Base-by-base conservation (phyloP, 1,284 basidiomycete genomes). In the Coniferiporia sulphurascens region DNA sequence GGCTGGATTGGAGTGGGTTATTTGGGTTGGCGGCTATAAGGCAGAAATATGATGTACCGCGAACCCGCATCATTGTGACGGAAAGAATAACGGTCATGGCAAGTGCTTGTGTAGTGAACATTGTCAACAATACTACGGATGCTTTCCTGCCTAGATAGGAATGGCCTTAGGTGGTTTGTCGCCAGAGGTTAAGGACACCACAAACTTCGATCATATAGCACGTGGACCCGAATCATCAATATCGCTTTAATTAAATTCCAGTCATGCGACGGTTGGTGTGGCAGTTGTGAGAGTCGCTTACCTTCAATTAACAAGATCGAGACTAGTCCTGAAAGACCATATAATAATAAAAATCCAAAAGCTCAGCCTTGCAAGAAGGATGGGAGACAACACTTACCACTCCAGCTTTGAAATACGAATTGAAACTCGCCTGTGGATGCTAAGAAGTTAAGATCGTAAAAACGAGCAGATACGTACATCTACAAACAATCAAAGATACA, bases 321-420 rank as follows among this genome's bases (percentile, higher is more conserved):
- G 9, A 52, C 15, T 35, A 9, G 21, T 41, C 51, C 51, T 52
- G 19, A 10, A 41, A 41, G 38, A 12, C 9, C 38, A 2, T 2
- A 3, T 2, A 8, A 15, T 13, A 22, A 19, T n/a, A 38, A 43
- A 15, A 9, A 12, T 13, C 17, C 27, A 19, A 5, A 44, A 8
- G 19, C 21, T 1, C 44, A n/a, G 41, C n/a, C 1, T 19, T 15
- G 13, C 6, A 27, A 32, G 46, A 4, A 32, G 7, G 1, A 1
- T 5, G 19, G 17, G 17, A 32, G 3, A 4, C 10, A 21, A 8
- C 19, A 44, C 53, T 19, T 21, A 55, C 53, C 41, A 46, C 53
- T 55, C 53, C 53, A 55, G 43, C 53, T 55, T 36, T 55, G 53
- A 19, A 55, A 55, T 12, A 55, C 35, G 21, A 46, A 55, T 46